Base-by-base conservation (phyloP, 345 rosid genomes). In the Citrus reticulata region DNA sequence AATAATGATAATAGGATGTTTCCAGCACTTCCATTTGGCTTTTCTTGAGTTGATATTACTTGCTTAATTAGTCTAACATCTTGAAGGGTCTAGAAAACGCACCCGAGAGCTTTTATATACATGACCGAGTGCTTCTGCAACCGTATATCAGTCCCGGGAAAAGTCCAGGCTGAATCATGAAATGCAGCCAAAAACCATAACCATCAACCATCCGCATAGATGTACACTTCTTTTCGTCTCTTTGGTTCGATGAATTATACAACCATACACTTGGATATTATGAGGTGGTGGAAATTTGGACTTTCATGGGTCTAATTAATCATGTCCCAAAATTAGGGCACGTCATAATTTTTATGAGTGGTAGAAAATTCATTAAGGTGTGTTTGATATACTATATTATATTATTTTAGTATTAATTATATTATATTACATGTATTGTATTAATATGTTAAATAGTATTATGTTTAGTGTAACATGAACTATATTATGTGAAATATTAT, bases 1-100 rank as follows among this genome's bases (percentile, higher is more conserved):
- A 63, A 75, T 81, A 80, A 19, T 5, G 25, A 10, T 8, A 22
- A 27, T 16, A 9, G 27, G 81, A 77, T 66, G 83, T 67, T 79
- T 79, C 82, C 72, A 73, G 85, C 34, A 55, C 71, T 54, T 76
- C 19, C 71, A 72, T 67, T 79, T 70, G 72, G 70, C 59, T 13
- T 75, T 35, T 27, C 46, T 16, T 10, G 75, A 51, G 37, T 71
- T 19, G 79, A 40, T 64, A 19, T 64, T 70, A 9, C 2, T 29
- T 13, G 24, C 62, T 46, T 13, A 9, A 32, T 46, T 13, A 19
- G 40, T 35, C 25, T 39, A 29, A 7, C 30, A 66, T 78, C 85
- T 7, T 72, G 83, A 79, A 83, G 29, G 55, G 11, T 83, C 81
- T 76, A 25, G 78, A 76, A 60, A 62, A 7, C 58, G 71, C 17